Percentiles rank a stretch among this genome's conserved stretches.
Conservation (phyloP, 768 basidiomycete genomes). For the Hygrocybe coccinea region DNA sequence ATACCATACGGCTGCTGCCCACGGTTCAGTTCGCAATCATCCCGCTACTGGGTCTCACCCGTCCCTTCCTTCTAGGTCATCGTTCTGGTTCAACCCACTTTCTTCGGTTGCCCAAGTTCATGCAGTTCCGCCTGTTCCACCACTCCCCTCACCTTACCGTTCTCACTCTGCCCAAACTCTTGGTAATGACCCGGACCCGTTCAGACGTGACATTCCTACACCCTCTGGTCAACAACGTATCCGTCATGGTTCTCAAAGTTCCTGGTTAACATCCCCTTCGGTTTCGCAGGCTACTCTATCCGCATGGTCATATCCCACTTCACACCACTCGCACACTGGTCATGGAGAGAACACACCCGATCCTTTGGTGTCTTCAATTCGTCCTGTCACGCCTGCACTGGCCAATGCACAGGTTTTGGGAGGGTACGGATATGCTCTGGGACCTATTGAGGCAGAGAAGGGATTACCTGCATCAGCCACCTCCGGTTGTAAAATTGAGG, state of each 20-base stretch:
- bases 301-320: slow-evolving; percentile 65
- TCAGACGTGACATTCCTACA: slow-evolving; percentile 50
- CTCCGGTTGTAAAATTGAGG: slow-evolving; percentile 45
- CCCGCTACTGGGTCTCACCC: slow-evolving; percentile 35
- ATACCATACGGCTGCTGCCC: slow-evolving; percentile 45
- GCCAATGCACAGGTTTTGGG: slow-evolving; percentile 60
- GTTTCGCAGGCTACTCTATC: slow-evolving; percentile 55
- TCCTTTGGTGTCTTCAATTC: too few species aligned
- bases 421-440: slow-evolving; percentile 59
- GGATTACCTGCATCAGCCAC: slow-evolving; percentile 44
- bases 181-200: slow-evolving; percentile 53
- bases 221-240: slow-evolving; percentile 38
- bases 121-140: slow-evolving; percentile 64
- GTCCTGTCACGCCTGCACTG: slow-evolving; percentile 50
- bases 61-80: slow-evolving; percentile 51
- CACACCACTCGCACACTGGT: slow-evolving; percentile 32
- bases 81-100: slow-evolving; percentile 56
- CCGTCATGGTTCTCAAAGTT: slow-evolving; percentile 61
- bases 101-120: slow-evolving; percentile 39
- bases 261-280: slow-evolving; percentile 66
- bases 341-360: slow-evolving; percentile 35
- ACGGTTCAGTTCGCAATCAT: slow-evolving; percentile 28
- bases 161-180: slow-evolving; percentile 40
- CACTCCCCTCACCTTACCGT: slow-evolving; percentile 59
- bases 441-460: slow-evolving; percentile 46